phyloP scores from a whole-genome alignment of 352 stramenopile species.

The Phytophthora cactorum region DNA sequence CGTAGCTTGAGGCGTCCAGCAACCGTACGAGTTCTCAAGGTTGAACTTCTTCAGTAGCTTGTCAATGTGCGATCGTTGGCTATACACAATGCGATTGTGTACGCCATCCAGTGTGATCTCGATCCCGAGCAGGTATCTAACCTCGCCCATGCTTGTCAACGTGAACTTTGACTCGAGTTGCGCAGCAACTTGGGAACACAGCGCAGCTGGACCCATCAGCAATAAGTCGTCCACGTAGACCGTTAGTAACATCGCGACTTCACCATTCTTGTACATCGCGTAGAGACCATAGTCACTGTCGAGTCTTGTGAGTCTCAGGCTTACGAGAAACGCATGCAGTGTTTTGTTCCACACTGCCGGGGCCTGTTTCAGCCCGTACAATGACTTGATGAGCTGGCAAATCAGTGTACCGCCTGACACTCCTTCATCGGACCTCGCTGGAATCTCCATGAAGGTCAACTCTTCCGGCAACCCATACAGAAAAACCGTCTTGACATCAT shows the following conservation, averaged over 20 bases:
- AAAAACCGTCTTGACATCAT: not conserved
- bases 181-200: not conserved
- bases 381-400: not conserved
- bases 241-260: not conserved
- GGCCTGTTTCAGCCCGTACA: not conserved
- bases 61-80: not conserved
- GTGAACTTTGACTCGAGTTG: not conserved
- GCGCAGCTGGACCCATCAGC: not conserved
- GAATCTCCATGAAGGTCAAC: not conserved
- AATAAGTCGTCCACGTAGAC: not conserved
- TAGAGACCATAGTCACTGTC: not conserved
- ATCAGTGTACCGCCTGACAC: not conserved
- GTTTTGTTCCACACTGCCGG: not conserved
- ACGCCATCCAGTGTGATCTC: not conserved
- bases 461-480: not conserved
- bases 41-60: not conserved
- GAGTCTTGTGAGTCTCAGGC: not conserved
- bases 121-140: not conserved
- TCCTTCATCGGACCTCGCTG: not conserved
- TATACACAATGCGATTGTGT: not conserved
- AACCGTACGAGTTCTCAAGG: not conserved
- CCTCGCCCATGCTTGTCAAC: not conserved
- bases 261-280: not conserved
- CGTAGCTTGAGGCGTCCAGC: slow-evolving; percentile 1
- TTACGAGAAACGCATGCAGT: not conserved